These are phyloP conservation scores for Toxoplasma gondii DNA, from an alignment of 169 alveolate genomes.

Conservation along the genomic window DNA sequence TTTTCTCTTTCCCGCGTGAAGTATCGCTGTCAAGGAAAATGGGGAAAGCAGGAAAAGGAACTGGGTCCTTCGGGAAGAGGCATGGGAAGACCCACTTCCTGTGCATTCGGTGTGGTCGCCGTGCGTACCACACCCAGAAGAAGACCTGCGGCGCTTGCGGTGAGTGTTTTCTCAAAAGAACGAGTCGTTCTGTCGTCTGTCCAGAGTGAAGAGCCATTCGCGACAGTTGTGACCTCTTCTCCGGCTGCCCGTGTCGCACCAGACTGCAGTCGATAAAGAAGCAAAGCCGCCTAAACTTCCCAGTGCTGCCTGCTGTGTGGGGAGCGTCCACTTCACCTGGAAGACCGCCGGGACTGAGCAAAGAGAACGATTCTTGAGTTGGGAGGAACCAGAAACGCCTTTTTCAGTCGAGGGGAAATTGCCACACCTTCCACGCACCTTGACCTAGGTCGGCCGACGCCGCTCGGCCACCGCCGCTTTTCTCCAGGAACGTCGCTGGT, in stretches of 20 bases:
- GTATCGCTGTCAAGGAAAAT: constrained; percentile 58
- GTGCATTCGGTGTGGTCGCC: constrained; percentile 96
- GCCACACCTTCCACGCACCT: no score
- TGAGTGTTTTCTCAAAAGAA: background rate
- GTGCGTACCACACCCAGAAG: constrained; percentile 95
- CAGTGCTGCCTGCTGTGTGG: background rate
- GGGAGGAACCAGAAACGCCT: no score
- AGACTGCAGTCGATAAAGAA: no score
- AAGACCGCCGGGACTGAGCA: background rate
- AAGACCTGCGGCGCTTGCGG: constrained; percentile 97
- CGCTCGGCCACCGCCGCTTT: no score
- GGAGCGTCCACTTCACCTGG: background rate
- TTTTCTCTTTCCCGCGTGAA: background rate
- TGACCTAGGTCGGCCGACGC: no score
- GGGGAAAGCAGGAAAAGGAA: constrained; percentile 96
- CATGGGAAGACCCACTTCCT: constrained; percentile 96
- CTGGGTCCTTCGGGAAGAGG: constrained; percentile 95
- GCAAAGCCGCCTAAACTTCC: background rate
- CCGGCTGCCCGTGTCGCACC: no score
- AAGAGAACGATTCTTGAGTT: no score
- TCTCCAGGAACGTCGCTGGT: no score
- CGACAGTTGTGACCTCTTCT: background rate
- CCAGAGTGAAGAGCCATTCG: background rate
- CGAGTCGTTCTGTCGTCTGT: background rate
- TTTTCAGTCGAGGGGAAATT: no score